Evolutionary conservation across 345 rosid genomes (phyloP).

Genomic region (Rhodamnia rubescens): DNA sequence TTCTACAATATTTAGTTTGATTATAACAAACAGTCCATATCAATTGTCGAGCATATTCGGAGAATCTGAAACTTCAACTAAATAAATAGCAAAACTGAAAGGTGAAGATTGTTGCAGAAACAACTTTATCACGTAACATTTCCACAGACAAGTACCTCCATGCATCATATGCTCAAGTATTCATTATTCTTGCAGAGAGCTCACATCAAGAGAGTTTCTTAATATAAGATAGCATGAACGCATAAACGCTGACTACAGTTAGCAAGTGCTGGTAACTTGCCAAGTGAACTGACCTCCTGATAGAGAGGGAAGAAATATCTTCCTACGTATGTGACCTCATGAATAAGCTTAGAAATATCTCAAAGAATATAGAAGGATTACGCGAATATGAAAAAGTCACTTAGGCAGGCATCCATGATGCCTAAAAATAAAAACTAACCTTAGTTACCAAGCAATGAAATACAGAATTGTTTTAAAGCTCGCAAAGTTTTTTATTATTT

Average conservation of each 20-base stretch:
- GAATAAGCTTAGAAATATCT: background rate
- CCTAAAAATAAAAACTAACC: background rate
- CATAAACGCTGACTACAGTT: background rate
- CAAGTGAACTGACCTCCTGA: background rate
- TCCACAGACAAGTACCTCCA: background rate
- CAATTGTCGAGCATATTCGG: background rate
- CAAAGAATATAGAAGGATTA: background rate
- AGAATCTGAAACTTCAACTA: background rate
- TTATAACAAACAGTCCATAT: background rate
- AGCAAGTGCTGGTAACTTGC: background rate
- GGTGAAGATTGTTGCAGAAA: background rate
- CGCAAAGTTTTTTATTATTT: background rate
- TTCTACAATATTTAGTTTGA: background rate
- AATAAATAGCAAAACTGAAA: background rate
- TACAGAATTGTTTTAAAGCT: background rate
- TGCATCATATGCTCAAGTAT: background rate
- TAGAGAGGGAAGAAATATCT: background rate
- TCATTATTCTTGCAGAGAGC: background rate
- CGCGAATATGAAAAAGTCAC: background rate
- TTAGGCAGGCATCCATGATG: background rate
- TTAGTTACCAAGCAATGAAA: background rate
- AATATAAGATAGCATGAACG: background rate
- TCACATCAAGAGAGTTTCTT: background rate
- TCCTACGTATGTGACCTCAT: background rate
- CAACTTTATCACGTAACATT: background rate